Evolutionary conservation across 345 rosid genomes (phyloP), one percentile per base, ranked within the genome.

Genomic region (Dipteronia sinensis): DNA sequence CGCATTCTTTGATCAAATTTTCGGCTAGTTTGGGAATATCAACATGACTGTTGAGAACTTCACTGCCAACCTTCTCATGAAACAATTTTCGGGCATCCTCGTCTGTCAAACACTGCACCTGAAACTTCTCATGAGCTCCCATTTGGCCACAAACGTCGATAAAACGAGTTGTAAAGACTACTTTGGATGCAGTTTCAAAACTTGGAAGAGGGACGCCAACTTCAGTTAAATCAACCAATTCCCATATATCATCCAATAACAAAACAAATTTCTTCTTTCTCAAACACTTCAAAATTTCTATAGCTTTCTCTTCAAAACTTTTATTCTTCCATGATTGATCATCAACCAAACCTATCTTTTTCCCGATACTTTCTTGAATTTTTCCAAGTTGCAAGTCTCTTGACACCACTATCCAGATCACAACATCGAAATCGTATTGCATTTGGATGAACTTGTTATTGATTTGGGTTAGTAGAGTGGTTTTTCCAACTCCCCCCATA

Each of bases 401-500:
- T 10, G 65, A 55, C 5, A 12, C 65, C 8, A 34, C 63, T 1
- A 71, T 63, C 74, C 74, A 29, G 8, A 71, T 71, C 3, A 67
- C 73, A 8, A 67, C 8, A 56, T 58, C 74, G 59, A 67, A 76
- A 15, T 29, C 34, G 6, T 27, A 9, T 16, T 7, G n/a, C 2
- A 16, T 38, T 7, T 44, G 10, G 9, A 12, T 34, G n/a, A 76
- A 58, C 3, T 58, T 58, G 29, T 76, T 76, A 17, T 68, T 68
- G 42, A 76, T 38, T 25, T 76, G 55, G 0, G 29, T 68, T 44
- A 68, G 12, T 4, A 76, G 46, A 42, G 73, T 76, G 4, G 74
- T 76, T 40, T 76, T 76, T 3, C 78, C 78, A 12, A 75, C 71
- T 19, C 78, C 65, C 6, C 78, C 71, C 61, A 31, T 49, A 4